phyloP scores from a whole-genome alignment of 306 rosid genomes.

The Cicer chorassanicum region DNA sequence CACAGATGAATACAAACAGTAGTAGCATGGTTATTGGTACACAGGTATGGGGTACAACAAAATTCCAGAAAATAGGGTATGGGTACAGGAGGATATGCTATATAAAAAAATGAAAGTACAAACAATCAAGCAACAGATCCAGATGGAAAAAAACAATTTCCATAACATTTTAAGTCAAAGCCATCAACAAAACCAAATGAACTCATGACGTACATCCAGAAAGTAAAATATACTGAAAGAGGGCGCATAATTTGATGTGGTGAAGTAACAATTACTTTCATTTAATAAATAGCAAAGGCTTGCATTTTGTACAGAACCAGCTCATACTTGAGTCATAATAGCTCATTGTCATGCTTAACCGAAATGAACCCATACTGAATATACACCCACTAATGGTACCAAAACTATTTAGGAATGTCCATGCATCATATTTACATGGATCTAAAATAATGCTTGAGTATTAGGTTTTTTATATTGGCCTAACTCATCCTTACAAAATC shows the following conservation, averaged over 20 bases:
- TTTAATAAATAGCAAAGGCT: neutral
- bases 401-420: neutral
- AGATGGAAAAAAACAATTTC: constrained; percentile 27
- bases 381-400: neutral
- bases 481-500: no score
- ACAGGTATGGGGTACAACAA: constrained; percentile 3
- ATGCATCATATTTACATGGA: neutral
- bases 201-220: neutral
- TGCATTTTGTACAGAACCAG: constrained; percentile 3
- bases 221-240: neutral
- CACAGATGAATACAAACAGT: neutral
- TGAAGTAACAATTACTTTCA: constrained; percentile 14
- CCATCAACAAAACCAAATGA: constrained; percentile 3
- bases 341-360: neutral
- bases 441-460: neutral
- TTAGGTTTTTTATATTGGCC: no score
- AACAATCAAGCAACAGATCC: constrained; percentile 5
- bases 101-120: constrained; percentile 7
- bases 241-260: neutral
- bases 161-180: neutral
- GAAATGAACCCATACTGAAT: neutral
- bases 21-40: constrained; percentile 13
- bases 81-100: neutral
- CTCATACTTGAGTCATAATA: neutral
- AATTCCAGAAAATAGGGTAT: constrained; percentile 24